Base-by-base conservation (phyloP, 140 eudicot species). In the Flaveria floridana region DNA sequence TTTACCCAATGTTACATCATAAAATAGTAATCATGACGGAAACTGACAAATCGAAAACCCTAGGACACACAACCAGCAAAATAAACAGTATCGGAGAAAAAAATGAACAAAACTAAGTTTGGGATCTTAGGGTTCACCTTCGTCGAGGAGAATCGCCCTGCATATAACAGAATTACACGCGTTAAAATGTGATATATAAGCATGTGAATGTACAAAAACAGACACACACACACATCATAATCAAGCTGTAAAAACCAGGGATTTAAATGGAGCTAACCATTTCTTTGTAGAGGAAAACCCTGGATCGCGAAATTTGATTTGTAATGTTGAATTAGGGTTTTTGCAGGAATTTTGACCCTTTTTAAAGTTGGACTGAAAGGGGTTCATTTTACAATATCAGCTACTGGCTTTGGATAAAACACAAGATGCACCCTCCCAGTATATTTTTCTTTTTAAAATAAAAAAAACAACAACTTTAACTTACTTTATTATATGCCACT, bases 141-240 rank as follows among this genome's bases (percentile, higher is more conserved):
- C 80, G 80, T 50, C 87, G 87, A 80, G 91, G 95, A 65, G 95
- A 88, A 58, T 88, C 95, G 55, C 91, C 91, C 95, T 87, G 88
- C 83, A 68, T 37, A 70, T 20, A 73, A 56, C 3, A 39, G 73
- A 67, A 23, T 15, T 41, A n/a, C 7, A 65, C 46, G 70, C 12
- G 67, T 25, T 39, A 74, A 9, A 30, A 79, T 56, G 80, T 68
- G 83, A 16, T 5, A 80, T 48, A 47, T 34, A 44, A 77, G 30
- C 66, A 78, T 41, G 56, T 62, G 23, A 80, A 21, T 26, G 48
- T 14, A 55, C 7, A 65, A 63, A 5, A 6, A 4, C 21, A 69
- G 4, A 30, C n/a, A 13, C 53, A 28, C 8, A 14, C 6, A 37
- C 6, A 72, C 4, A 44, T 16, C 23, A 48, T 5, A 25, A 6